These are phyloP conservation scores for Cordyceps tenuipes DNA, from an alignment of 2,329 filamentous ascomycete genomes.

Conservation along the genomic window DNA sequence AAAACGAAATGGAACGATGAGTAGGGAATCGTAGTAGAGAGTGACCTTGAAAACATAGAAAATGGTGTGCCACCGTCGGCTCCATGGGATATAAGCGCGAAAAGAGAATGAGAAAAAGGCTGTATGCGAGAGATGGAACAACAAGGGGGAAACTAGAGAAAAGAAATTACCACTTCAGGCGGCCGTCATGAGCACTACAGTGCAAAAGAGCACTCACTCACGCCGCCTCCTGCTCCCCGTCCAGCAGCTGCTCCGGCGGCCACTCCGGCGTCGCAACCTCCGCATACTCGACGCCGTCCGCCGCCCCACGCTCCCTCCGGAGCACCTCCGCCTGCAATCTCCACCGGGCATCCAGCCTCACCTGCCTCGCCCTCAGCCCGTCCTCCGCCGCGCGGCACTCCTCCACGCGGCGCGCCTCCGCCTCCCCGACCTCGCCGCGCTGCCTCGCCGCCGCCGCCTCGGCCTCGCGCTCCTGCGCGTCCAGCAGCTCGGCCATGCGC, in stretches of 20 bases:
- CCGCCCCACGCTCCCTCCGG: conserved; percentile 42
- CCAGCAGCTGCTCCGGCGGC: conserved; percentile 18
- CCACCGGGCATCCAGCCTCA: conserved; percentile 42
- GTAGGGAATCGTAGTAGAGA: not conserved
- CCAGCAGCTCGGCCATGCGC: conserved; percentile 49
- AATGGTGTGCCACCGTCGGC: not conserved
- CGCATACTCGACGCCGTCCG: conserved; percentile 35
- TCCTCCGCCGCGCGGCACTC: conserved; percentile 42
- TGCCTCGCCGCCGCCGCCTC: conserved; percentile 37
- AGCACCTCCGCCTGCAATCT: conserved; percentile 43
- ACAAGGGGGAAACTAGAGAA: not conserved
- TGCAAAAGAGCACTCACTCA: not conserved
- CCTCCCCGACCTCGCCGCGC: conserved; percentile 38
- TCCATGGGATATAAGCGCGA: not conserved
- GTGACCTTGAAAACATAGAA: not conserved
- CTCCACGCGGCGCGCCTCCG: conserved; percentile 36
- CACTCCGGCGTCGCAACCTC: conserved; percentile 24
- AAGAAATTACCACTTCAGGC: not conserved
- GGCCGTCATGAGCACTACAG: not conserved
- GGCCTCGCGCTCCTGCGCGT: conserved; percentile 46
- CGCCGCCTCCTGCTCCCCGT: not conserved
- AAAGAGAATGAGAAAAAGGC: not conserved
- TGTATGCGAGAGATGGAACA: not conserved
- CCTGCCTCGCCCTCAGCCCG: conserved; percentile 37
- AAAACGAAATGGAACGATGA: not conserved